These are phyloP conservation scores for Sonneratia alba DNA, from an alignment of 345 rosid genomes.

Conservation along the genomic window DNA sequence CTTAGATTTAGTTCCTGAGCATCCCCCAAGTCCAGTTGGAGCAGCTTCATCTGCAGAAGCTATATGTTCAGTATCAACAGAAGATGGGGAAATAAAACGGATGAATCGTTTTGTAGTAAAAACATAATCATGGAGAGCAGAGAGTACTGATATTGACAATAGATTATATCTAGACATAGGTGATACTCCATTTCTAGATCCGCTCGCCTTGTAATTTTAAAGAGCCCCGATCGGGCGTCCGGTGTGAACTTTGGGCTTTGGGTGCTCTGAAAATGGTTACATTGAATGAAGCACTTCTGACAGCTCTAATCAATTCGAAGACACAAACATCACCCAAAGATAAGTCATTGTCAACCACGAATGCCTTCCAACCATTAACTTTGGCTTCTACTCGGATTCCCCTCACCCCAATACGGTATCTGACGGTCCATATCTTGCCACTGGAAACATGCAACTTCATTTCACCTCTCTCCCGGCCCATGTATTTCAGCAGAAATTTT, in stretches of 20 bases:
- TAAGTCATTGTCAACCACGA: conserved; percentile 13
- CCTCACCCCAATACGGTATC: background rate
- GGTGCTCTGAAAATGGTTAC: conserved; percentile 9
- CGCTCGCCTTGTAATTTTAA: too few species aligned
- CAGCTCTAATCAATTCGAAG: conserved; percentile 11
- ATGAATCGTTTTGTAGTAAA: too few species aligned
- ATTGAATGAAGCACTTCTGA: background rate
- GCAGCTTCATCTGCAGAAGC: too few species aligned
- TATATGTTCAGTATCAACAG: too few species aligned
- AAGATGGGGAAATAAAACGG: too few species aligned
- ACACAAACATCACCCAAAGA: conserved; percentile 15
- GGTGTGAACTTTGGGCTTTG: background rate
- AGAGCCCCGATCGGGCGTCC: background rate
- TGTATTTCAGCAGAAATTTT: background rate
- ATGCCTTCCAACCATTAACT: conserved; percentile 13
- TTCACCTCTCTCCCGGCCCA: background rate
- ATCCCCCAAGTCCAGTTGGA: too few species aligned
- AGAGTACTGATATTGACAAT: too few species aligned
- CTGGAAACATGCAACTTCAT: background rate
- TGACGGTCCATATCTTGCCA: background rate
- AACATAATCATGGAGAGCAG: too few species aligned
- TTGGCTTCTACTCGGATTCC: background rate
- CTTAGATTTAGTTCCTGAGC: too few species aligned
- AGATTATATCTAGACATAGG: too few species aligned
- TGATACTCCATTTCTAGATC: background rate